Evolutionary conservation across 305 asterid species (phyloP).

Genomic region (Solanum hybrid): DNA sequence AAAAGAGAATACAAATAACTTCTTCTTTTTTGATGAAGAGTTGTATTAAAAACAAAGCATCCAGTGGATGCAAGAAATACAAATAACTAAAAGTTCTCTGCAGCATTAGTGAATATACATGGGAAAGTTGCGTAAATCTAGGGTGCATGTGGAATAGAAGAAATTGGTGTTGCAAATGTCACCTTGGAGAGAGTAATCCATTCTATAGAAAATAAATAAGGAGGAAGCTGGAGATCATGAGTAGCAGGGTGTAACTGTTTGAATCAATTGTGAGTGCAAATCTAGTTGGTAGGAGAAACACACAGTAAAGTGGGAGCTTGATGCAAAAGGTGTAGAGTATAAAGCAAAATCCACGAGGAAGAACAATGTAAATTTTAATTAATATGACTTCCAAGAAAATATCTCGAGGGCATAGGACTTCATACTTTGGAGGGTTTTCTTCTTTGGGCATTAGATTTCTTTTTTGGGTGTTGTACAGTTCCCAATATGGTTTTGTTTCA

Average conservation of each 20-base stretch:
- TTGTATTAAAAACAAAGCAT: background rate
- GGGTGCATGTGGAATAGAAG: background rate
- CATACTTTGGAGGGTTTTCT: background rate
- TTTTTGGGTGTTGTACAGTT: background rate
- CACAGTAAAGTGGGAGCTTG: background rate
- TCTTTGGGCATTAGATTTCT: background rate
- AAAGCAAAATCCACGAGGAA: background rate
- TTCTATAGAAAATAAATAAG: background rate
- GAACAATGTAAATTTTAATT: background rate
- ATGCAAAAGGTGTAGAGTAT: background rate
- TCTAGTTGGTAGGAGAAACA: background rate
- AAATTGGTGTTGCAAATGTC: background rate
- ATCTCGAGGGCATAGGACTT: background rate
- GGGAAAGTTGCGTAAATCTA: background rate
- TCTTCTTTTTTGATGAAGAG: background rate
- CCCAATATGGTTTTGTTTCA: background rate
- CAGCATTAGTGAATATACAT: background rate
- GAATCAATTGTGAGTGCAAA: background rate
- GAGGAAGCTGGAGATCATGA: background rate
- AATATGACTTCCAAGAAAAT: background rate
- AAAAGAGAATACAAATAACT: background rate
- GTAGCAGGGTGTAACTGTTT: background rate
- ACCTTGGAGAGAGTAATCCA: background rate
- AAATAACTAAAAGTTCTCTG: background rate
- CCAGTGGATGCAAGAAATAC: background rate